Base-by-base conservation (phyloP, 768 basidiomycete species). In the Calocera viscosa region DNA sequence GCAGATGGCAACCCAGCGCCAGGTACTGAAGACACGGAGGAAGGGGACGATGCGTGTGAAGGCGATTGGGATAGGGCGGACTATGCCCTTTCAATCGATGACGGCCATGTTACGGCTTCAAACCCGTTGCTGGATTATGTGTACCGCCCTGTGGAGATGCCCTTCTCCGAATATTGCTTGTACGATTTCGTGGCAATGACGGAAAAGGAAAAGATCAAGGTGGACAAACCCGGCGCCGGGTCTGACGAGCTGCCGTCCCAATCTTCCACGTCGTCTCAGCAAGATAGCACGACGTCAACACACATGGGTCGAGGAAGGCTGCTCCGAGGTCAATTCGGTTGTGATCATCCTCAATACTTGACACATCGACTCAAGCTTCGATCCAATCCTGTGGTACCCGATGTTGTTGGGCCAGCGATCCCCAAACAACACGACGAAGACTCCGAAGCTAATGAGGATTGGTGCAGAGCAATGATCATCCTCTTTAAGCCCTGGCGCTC, bases 401-500 rank as follows among this genome's bases (percentile, higher is more conserved):
- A 79, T 1, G 75, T 74, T 0, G 71, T 80, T 19, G 80, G 80
- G 0, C 67, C 77, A 0, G 38, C 35, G 0, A 64, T 82, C 0
- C 79, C 79, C 5, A 68, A 76, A 0, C 64, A 73, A 5, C 76
- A 2, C 2, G 26, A 12, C 30, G 53, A 80, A 66, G 17, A 33
- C 3, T 24, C 65, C 7, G 65, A 72, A 7, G 1, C 60, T 0
- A 66, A 69, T 14, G 69, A 66, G 0, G 65, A 67, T 8, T 79
- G 78, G 66, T 75, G 72, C 65, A 68, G 75, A 1, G 65, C 78
- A 1, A 81, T 80, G 79, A 66, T 81, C 2, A 74, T 79, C 17
- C 71, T 81, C 0, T 81, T 81, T 69, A 79, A 80, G 68, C 81
- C 80, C 0, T 81, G 80, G 80, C 38, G 72, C 0, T 32, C 63